Base-by-base conservation (phyloP, 2,329 filamentous ascomycete species). In the Chalaropsis ovoidea region DNA sequence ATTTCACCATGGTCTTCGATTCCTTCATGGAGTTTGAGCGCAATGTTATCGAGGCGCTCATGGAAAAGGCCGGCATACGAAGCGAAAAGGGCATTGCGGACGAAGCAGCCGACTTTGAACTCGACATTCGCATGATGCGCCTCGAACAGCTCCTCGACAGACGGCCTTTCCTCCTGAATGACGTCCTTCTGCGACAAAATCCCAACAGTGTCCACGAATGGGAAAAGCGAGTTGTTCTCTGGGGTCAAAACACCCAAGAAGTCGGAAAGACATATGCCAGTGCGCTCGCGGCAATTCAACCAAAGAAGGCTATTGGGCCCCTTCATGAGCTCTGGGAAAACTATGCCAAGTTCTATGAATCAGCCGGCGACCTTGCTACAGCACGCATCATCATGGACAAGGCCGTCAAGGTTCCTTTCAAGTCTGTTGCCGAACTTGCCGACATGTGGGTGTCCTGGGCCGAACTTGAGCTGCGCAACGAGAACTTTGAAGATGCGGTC, bases 371-470 rank as follows among this genome's bases (percentile, higher is more conserved):
- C 73, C 73, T 97, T 47, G 82, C 85, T 64, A 96, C 87, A 69
- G 92, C 94, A 45, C 84, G 94, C 41, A 82, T 95, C 68, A 97
- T 99, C 72, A 89, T 97, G 83, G 93, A 97, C 74, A 99, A 97
- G 76, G 93, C 93, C 15, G 89, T 96, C 72, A 97, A 96, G 73
- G 94, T 99, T 0, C 92, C 93, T 0, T 99, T 95, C 80, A 97
- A 96, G 73, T 95, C 92, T 0, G 93, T 99, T n/a, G 86, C 89
- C 39, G 94, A 99, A 75, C 81, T 99, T 67, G 94, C 94, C 22
- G 94, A 99, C 72, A 95, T 94, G 82, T 99, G 94, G 94, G 95
- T 95, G 69, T 91, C 96, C 76, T 99, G 94, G 93, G 93, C 95
- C 0, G 93, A 99, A 76, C 90, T 99, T 88, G 94, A 99, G 75